Evolutionary conservation across 805 yeast genomes (phyloP), one percentile per base, ranked within the genome.

Genomic region (Spencermartinsiella europaea): DNA sequence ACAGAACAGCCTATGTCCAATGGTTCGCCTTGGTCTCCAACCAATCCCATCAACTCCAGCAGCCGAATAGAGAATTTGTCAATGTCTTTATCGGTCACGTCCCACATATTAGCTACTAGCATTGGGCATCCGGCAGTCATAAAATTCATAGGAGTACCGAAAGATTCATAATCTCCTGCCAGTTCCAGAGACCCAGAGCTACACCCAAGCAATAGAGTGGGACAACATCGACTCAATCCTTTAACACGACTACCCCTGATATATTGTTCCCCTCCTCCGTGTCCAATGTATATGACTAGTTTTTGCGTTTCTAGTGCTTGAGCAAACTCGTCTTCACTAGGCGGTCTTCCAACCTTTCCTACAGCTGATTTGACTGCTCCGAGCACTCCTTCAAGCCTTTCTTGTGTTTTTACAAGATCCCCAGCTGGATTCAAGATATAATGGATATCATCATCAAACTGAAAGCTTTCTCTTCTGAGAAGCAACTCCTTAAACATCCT

Each of bases 211-310:
- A 93, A 69, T 38, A 89, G 70, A 0, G 69, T 51, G 1, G 73
- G 65, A 12, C 66, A 53, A 44, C 72, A 62, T 4, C 31, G 19
- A 14, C 45, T 21, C 76, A 72, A 61, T 8, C 68, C 66, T 44
- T 76, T 76, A 37, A 89, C 64, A 0, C 75, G 65, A 3, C 79
- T 71, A 1, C 81, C 70, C 25, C 80, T 72, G 8, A 87, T 68
- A 58, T 80, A 88, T 51, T 85, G 89, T 51, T 87, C 91, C n/a
- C 98, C 96, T 3, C 96, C 93, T 0, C 98, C 97, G 65, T 93
- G 99, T 0, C 99, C 99, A 46, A 90, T 72, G 61, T 86, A 93
- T 0, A 91, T 69, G 54, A 83, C 84, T 5, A 85, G 53, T 34
- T 76, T 71, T 1, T 75, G 65, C 1, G 58, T 40, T 2, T 56